These are phyloP conservation scores for Fusarium pseudograminearum DNA, from an alignment of 2,329 filamentous ascomycete genomes.

Conservation along the genomic window DNA sequence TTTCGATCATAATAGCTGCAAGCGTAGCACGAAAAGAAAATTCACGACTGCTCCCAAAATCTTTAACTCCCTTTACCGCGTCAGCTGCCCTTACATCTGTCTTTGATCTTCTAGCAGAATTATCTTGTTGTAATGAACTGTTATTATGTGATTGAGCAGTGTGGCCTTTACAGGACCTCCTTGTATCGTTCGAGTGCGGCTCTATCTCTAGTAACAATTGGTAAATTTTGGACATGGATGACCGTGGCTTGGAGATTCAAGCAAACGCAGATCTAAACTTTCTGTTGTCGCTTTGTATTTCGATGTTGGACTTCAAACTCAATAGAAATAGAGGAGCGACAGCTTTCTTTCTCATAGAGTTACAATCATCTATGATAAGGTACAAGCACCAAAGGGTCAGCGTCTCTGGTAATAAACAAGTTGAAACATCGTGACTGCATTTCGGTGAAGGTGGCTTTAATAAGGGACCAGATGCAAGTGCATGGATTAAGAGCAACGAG, in stretches of 20 bases:
- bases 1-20: too few relatives aligned
- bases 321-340: not conserved
- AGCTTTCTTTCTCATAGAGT: not conserved
- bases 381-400: too few relatives aligned
- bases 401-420: too few relatives aligned
- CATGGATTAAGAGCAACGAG: not conserved
- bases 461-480: not conserved
- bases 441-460: too few relatives aligned
- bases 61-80: too few relatives aligned
- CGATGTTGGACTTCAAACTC: not conserved
- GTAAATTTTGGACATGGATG: not conserved
- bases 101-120: too few relatives aligned
- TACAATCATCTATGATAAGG: too few relatives aligned
- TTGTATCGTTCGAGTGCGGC: not conserved
- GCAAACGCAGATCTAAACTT: not conserved
- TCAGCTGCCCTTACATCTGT: too few relatives aligned
- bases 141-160: not conserved
- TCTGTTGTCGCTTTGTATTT: not conserved
- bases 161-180: not conserved
- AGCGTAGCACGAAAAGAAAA: too few relatives aligned
- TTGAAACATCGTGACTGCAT: too few relatives aligned
- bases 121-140: too few relatives aligned
- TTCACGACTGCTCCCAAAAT: too few relatives aligned
- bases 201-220: not conserved
- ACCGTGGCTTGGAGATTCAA: not conserved